Base-by-base conservation (phyloP, 805 yeast species). In the Candida ovalis region DNA sequence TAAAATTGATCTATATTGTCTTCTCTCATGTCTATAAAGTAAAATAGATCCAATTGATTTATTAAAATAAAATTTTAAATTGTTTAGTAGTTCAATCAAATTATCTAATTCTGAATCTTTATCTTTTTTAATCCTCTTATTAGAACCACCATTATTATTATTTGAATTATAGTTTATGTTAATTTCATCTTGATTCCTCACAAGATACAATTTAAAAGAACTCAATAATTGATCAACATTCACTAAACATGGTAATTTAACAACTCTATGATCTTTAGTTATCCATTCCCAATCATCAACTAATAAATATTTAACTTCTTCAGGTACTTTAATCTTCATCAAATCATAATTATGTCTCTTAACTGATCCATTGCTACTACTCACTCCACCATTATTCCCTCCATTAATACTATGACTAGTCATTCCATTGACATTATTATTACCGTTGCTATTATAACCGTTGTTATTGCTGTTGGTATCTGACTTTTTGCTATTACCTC, bases 241-340 rank as follows among this genome's bases (percentile, higher is more conserved):
- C 2, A 73, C 72, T 32, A 65, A 66, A 15, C 80, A 50, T 0
- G 97, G 97, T 38, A 91, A 64, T 23, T 76, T 68, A 3, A 88
- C 78, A 39, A 89, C 65, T 62, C 82, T 81, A 44, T 84, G 84
- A 56, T 89, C 87, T 57, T 86, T 87, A 1, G 98, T 90, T 30
- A 92, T 76, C 55, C 73, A 74, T 65, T 92, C 97, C 99, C 98
- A 92, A 70, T 92, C 98, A 63, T 88, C 90, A 1, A 91, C 96
- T 35, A 92, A 69, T 3, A 82, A 58, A 5, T 84, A 70, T 64
- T 90, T 91, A 48, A 92, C 70, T 27, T 74, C 68, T 43, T 82
- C 81, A 1, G 92, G 87, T 7, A 88, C 57, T 40, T 70, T 64
- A 18, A 88, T 74, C 56, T 85, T 86, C 28, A 53, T 35, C 3